Evolutionary conservation across 1,139 yeast genomes (phyloP).

Genomic region (Scheffersomyces quercinus): DNA sequence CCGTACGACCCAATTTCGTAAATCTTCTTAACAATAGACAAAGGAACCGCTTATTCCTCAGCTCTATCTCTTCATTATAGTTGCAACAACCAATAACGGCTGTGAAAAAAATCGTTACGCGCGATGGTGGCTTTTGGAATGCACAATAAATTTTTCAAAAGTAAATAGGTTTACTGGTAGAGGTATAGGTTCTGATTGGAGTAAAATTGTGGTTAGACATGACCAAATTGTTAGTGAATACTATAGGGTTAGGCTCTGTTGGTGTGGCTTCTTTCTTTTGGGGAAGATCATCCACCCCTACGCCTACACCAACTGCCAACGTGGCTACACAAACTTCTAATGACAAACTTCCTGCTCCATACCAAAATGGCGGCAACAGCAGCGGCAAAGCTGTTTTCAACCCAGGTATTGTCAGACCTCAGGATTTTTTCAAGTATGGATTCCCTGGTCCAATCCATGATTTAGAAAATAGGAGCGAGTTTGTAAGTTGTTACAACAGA

Average conservation of each 20-base stretch:
- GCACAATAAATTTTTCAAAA: no score
- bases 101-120: no score
- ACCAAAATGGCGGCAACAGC: slow-evolving; percentile 8
- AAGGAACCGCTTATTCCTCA: no score
- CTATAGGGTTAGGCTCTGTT: slow-evolving; percentile 38
- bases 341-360: slow-evolving; percentile 15
- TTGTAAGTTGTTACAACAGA: slow-evolving; percentile 83
- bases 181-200: no score
- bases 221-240: slow-evolving; percentile 32
- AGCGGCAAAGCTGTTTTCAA: slow-evolving; percentile 17
- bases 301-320: slow-evolving; percentile 13
- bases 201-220: slow-evolving; percentile 12
- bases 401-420: slow-evolving; percentile 55
- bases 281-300: slow-evolving; percentile 32
- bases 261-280: slow-evolving; percentile 47
- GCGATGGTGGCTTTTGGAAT: no score
- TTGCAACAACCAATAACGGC: no score
- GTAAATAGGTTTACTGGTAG: no score
- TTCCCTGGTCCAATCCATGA: slow-evolving; percentile 96
- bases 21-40: no score
- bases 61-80: no score
- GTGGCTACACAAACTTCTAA: slow-evolving; percentile 9
- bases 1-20: no score
- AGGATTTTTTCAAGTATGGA: slow-evolving; percentile 82
- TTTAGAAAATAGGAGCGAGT: slow-evolving; percentile 69